These are phyloP conservation scores for Knoxdaviesia proteae DNA, from an alignment of 2,329 filamentous ascomycete species.

Conservation along the genomic window DNA sequence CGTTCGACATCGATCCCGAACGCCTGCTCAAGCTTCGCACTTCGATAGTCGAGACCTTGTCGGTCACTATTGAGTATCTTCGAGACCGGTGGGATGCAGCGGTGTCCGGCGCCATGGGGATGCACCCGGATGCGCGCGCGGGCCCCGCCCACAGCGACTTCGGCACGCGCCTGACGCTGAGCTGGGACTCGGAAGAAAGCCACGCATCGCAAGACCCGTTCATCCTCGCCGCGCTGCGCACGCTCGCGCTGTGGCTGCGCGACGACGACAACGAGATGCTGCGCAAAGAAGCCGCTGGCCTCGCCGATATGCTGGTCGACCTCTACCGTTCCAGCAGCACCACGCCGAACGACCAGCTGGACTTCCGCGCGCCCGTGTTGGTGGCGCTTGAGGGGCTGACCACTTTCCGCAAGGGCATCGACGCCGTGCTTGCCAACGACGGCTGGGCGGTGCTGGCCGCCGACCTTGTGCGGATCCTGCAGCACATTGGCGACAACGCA, in stretches of 20 bases:
- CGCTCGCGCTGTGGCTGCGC: slow-evolving; percentile 44
- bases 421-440: slow-evolving; percentile 24
- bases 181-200: slow-evolving; percentile 35
- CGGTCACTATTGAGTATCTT: slow-evolving; percentile 41
- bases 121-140: slow-evolving; percentile 34
- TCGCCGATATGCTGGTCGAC: slow-evolving; percentile 43
- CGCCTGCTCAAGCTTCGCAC: slow-evolving; percentile 39
- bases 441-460: slow-evolving; percentile 32
- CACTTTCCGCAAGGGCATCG: slow-evolving; percentile 23
- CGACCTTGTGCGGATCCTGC: slow-evolving; percentile 26
- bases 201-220: slow-evolving; percentile 32
- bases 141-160: slow-evolving; percentile 20
- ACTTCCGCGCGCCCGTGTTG: slow-evolving; percentile 35
- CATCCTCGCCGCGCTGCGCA: slow-evolving; percentile 33
- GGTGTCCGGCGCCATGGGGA: slow-evolving; percentile 37
- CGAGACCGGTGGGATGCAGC: slow-evolving; percentile 50
- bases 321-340: slow-evolving; percentile 23
- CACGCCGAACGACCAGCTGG: slow-evolving; percentile 14
- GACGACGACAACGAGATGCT: slow-evolving; percentile 44
- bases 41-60: slow-evolving; percentile 40
- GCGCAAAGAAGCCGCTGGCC: slow-evolving; percentile 31
- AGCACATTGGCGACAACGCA: slow-evolving; percentile 5
- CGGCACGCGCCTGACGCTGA: slow-evolving; percentile 25
- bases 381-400: slow-evolving; percentile 38
- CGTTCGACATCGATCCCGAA: slow-evolving; percentile 20